These are phyloP conservation scores for Neofusicoccum kwambonambiense DNA, from an alignment of 2,329 filamentous ascomycete species.

Conservation along the genomic window DNA sequence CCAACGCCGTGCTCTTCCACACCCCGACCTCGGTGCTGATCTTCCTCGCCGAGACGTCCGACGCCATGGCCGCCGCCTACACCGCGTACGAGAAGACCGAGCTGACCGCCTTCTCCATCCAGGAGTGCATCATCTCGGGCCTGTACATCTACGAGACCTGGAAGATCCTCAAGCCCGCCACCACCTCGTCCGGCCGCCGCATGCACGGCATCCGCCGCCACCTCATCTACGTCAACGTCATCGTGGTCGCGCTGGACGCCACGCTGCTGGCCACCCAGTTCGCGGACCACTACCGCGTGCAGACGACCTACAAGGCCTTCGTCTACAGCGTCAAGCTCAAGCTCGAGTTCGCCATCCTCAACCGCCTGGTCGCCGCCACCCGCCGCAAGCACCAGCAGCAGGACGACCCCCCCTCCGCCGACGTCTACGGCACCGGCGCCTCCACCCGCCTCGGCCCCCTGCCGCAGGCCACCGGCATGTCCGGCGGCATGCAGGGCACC, in stretches of 20 bases:
- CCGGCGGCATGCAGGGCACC: background rate
- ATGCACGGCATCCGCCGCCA: conserved; percentile 31
- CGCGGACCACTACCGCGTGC: conserved; percentile 30
- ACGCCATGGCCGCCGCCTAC: conserved; percentile 35
- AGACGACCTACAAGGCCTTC: conserved; percentile 39
- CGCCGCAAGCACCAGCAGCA: no score
- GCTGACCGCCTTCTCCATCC: conserved; percentile 44
- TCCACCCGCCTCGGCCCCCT: background rate
- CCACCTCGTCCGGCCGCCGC: conserved; percentile 15
- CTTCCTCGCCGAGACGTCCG: conserved; percentile 50
- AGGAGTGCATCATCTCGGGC: conserved; percentile 33
- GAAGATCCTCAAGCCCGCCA: background rate
- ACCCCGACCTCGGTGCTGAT: conserved; percentile 56
- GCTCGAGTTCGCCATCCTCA: conserved; percentile 54
- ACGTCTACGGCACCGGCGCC: background rate
- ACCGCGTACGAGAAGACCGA: conserved; percentile 46
- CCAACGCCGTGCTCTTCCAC: conserved; percentile 55
- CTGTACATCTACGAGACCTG: conserved; percentile 7
- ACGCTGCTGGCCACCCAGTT: conserved; percentile 28
- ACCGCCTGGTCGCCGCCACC: conserved; percentile 24
- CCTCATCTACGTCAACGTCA: conserved; percentile 37
- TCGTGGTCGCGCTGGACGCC: conserved; percentile 39
- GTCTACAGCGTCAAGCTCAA: conserved; percentile 47
- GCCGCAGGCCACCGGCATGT: background rate
- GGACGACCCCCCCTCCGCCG: background rate